Conservation (phyloP, 2,329 filamentous ascomycete species). For the Hymenoscyphus linearis region DNA sequence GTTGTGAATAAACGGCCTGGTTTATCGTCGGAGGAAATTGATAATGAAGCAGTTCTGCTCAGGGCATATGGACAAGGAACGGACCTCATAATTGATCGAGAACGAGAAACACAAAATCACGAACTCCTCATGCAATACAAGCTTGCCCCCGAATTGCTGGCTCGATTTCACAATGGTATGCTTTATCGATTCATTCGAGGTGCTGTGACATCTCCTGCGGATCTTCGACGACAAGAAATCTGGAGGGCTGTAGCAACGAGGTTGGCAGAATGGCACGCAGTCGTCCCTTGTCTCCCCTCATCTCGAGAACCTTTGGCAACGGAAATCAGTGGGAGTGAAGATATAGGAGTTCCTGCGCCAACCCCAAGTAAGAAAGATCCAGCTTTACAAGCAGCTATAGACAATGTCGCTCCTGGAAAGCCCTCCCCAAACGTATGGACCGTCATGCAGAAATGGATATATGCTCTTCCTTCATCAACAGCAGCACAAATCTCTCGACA, state of each 20-base stretch:
- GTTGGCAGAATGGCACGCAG: conserved; percentile 90
- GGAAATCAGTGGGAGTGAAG: conserved; percentile 36
- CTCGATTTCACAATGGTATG: conserved; percentile 92
- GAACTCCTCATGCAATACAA: conserved; percentile 77
- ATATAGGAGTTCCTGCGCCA: conserved; percentile 25
- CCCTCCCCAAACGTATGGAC: conserved; percentile 87
- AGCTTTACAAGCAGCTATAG: conserved; percentile 40
- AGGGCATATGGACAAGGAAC: conserved; percentile 93
- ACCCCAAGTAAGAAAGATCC: conserved; percentile 32
- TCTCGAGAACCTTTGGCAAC: conserved; percentile 22
- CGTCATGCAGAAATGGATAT: conserved; percentile 93
- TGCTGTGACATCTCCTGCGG: conserved; percentile 70
- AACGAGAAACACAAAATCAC: conserved; percentile 75
- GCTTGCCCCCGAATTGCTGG: conserved; percentile 81
- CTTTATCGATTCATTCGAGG: conserved; percentile 89
- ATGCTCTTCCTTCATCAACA: conserved; percentile 71
- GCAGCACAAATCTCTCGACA: conserved; percentile 64
- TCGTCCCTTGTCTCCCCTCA: conserved; percentile 51
- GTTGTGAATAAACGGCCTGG: conserved; percentile 66
- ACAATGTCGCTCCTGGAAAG: conserved; percentile 56
- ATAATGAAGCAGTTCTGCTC: conserved; percentile 80
- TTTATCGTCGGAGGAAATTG: conserved; percentile 69
- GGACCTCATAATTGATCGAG: conserved; percentile 90
- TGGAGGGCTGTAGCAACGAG: conserved; percentile 79
- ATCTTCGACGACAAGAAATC: conserved; percentile 69